Base-by-base conservation (phyloP, 2,329 filamentous ascomycete genomes). In the Macrophomina tecta region DNA sequence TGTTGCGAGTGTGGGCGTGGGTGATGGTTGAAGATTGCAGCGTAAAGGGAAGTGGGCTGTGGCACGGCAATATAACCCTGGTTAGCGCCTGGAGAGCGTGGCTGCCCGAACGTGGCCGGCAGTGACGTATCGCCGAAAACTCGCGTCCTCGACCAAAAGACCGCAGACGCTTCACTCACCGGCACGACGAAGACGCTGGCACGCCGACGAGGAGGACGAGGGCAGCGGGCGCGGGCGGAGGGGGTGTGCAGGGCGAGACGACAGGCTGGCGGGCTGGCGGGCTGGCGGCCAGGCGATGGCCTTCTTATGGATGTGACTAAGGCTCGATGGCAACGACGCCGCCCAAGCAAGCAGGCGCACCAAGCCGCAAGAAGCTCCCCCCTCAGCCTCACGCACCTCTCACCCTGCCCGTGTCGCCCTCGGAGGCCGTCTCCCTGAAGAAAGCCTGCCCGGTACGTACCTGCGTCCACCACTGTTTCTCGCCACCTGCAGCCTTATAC, bases 11-110 rank as follows among this genome's bases (percentile, higher is more conserved):
- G 45, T 58, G 49, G 36, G 46, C 16, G 49, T 45, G 68, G 38
- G 48, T 51, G 45, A 49, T 60, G 65, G 66, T 61, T 68, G 61
- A 55, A 65, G 66, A 60, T 49, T 64, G 60, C 61, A 64, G 53
- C 65, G 65, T 67, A 55, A 64, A 63, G 60, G 65, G 65, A 62
- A 63, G 60, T 67, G 65, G 56, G 65, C 64, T 66, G 64, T 66
- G 64, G 64, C 64, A 66, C 64, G 53, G 64, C 64, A 66, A 65
- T 65, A 65, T 65, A 65, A 58, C 53, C 63, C 64, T 55, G 60
- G 61, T 58, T 67, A 65, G 62, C 61, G 61, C 52, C 56, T 51
- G 51, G 64, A 49, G 60, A 49, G 60, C 65, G 65, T 63, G 65
- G 65, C 65, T 67, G 65, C 65, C 65, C 65, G 58, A 67, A 63